These are phyloP conservation scores for Globisporangium sylvaticum DNA, from an alignment of 352 stramenopile genomes.

Conservation along the genomic window DNA sequence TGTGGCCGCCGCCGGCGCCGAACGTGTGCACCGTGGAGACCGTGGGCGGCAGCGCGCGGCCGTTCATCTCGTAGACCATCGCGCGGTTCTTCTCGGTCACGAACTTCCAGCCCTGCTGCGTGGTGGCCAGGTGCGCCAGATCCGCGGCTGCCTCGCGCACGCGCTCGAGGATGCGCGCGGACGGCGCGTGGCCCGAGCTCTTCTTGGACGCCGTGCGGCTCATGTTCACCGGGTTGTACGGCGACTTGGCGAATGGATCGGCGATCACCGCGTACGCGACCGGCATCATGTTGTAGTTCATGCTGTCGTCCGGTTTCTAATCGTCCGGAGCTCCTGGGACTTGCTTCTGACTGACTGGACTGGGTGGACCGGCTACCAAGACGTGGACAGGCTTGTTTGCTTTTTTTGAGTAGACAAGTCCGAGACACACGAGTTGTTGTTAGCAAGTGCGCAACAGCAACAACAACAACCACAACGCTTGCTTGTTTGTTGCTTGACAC, in stretches of 20 bases:
- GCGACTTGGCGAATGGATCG: constrained; percentile 40
- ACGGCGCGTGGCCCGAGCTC: constrained; percentile 51
- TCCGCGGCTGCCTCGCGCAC: constrained; percentile 56
- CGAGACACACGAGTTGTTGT: background rate
- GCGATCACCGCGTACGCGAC: constrained; percentile 9
- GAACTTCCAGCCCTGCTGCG: constrained; percentile 43
- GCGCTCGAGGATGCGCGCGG: constrained; percentile 52
- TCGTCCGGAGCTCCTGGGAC: background rate
- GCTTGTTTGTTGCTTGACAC: constrained; percentile 1
- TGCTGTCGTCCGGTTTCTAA: background rate
- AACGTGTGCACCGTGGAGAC: constrained; percentile 46
- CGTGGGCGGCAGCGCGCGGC: constrained; percentile 35
- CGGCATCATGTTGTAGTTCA: constrained; percentile 15
- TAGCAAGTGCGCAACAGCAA: background rate
- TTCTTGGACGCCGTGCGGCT: constrained; percentile 44
- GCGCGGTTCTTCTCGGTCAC: constrained; percentile 45
- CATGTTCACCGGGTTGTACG: constrained; percentile 36
- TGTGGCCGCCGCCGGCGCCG: constrained; percentile 37
- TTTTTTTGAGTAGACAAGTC: background rate
- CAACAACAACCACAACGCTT: background rate
- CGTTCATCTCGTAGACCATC: constrained; percentile 61
- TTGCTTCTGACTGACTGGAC: background rate
- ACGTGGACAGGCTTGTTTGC: background rate
- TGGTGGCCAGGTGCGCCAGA: constrained; percentile 45
- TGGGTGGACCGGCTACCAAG: background rate